Conservation (phyloP, 1,139 yeast genomes). For the Geotrichum klebahnii region DNA sequence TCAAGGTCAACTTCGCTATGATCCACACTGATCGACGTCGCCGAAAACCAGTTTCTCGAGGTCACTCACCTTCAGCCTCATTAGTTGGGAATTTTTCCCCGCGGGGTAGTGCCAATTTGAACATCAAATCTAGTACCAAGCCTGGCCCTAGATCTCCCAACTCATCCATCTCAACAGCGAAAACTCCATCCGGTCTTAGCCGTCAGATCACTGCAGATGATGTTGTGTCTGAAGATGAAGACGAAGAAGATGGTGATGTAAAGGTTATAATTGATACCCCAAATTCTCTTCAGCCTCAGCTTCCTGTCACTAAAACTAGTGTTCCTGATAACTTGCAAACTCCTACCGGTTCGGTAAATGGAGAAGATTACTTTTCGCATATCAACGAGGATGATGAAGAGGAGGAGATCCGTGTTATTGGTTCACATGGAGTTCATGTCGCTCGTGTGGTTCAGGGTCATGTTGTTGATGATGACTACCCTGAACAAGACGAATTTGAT, state of each 20-base stretch:
- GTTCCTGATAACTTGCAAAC: conserved; percentile 46
- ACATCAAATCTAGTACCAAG: not conserved
- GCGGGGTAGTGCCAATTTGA: not conserved
- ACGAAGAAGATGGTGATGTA: conserved; percentile 58
- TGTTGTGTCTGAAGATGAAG: conserved; percentile 40
- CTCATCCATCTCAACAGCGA: conserved; percentile 1
- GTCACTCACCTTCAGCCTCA: conserved; percentile 1
- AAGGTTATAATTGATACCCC: conserved; percentile 17
- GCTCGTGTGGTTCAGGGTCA: conserved; percentile 96
- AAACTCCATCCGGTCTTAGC: conserved; percentile 16
- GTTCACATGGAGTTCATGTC: conserved; percentile 80
- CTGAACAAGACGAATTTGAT: conserved; percentile 32
- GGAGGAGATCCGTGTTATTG: conserved; percentile 64
- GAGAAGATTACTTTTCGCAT: conserved; percentile 49
- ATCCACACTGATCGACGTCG: conserved; percentile 96
- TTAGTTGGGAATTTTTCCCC: not conserved
- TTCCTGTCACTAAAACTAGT: conserved; percentile 40
- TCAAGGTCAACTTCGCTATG: conserved; percentile 96
- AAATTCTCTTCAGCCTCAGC: not conserved
- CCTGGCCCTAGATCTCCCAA: conserved; percentile 1
- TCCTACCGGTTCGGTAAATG: conserved; percentile 34
- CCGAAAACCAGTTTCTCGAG: conserved; percentile 53
- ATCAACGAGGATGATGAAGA: conserved; percentile 46
- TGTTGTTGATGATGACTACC: conserved; percentile 84
- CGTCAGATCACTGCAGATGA: conserved; percentile 20